A percentile compares a stretch with the other conserved stretches of the same genome.
Evolutionary conservation across 371 early-diverging fungal species (phyloP).

Genomic region (Saksenaea oblongispora): DNA sequence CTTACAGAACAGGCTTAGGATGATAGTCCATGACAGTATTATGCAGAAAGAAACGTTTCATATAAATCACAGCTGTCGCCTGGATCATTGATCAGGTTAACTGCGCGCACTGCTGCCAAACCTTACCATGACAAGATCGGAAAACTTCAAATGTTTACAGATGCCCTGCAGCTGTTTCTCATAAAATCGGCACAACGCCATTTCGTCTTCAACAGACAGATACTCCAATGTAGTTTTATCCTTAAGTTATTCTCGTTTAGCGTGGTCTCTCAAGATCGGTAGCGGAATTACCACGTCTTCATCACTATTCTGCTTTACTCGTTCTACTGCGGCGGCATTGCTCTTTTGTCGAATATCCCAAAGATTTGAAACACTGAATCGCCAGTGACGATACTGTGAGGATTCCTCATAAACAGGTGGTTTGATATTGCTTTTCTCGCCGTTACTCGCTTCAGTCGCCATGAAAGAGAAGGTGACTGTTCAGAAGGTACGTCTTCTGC

Average conservation of each 20-base stretch:
- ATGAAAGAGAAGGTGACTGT: background rate
- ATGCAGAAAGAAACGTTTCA: constrained; percentile 89
- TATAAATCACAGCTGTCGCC: constrained; percentile 88
- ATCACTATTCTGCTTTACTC: constrained; percentile 52
- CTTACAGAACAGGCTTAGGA: constrained; percentile 80
- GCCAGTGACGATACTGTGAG: constrained; percentile 78
- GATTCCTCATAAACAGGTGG: constrained; percentile 48
- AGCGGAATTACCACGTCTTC: constrained; percentile 49
- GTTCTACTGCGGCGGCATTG: constrained; percentile 58
- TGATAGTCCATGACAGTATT: constrained; percentile 90
- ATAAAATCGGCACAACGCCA: constrained; percentile 49
- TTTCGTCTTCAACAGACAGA: constrained; percentile 55
- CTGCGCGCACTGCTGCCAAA: background rate
- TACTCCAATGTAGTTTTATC: constrained; percentile 32
- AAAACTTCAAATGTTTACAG: constrained; percentile 49
- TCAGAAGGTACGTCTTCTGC: no score
- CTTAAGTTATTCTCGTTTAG: background rate
- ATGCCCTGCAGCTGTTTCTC: constrained; percentile 41
- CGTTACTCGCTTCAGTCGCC: background rate
- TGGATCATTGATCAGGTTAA: constrained; percentile 20
- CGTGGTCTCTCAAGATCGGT: background rate
- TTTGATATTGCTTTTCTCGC: constrained; percentile 5
- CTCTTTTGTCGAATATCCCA: constrained; percentile 61
- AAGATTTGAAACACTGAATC: constrained; percentile 61
- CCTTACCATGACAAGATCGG: constrained; percentile 60